Conservation (phyloP, 345 rosid species). For the Mercurialis annua region DNA sequence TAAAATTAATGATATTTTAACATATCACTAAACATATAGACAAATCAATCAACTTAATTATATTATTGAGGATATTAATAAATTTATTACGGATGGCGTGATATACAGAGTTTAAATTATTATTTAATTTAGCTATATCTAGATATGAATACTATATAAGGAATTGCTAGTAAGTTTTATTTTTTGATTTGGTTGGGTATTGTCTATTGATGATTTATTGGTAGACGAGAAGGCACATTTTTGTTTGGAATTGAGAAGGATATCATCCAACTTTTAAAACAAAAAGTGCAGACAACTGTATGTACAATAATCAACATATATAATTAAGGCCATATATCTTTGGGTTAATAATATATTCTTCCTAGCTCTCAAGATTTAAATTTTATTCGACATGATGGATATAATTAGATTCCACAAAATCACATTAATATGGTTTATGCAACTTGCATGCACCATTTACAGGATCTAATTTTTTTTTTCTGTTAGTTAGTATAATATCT, state of each 20-base stretch:
- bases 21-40: too few relatives aligned
- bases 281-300: conserved; percentile 8
- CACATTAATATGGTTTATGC: conserved; percentile 10
- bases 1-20: too few relatives aligned
- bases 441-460: conserved; percentile 24
- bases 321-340: conserved; percentile 12
- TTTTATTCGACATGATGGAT: conserved; percentile 30
- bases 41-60: too few relatives aligned
- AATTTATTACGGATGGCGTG: too few relatives aligned
- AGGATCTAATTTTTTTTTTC: neutral
- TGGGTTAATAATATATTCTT: conserved; percentile 14
- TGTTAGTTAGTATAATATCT: neutral
- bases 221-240: neutral
- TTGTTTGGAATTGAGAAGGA: neutral
- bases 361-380: conserved; percentile 25
- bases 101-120: neutral
- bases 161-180: neutral
- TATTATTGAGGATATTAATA: too few relatives aligned
- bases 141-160: neutral
- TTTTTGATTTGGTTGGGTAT: neutral
- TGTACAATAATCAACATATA: neutral
- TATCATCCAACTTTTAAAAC: neutral
- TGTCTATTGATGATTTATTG: neutral
- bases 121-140: too few relatives aligned
- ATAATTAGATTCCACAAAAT: neutral